Evolutionary conservation across 164 flowering plant genomes (phyloP).

Genomic region (Pachysandra terminalis): DNA sequence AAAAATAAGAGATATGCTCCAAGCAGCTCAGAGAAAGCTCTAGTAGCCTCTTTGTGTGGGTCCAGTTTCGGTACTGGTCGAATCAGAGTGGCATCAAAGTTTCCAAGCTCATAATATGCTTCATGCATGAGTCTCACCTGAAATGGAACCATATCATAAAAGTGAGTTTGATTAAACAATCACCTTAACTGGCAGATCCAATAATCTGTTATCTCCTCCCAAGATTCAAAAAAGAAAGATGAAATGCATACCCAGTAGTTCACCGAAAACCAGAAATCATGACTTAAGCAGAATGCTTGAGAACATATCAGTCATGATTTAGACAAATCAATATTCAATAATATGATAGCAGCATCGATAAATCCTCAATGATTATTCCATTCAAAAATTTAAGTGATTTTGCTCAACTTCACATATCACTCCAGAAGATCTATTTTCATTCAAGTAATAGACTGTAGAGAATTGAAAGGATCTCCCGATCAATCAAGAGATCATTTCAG

Average conservation of each 20-base stretch:
- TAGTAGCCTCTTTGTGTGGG: slow-evolving; percentile 86
- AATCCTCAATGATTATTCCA: not conserved
- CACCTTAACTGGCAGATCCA: too few species aligned
- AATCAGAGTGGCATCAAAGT: too few species aligned
- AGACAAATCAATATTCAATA: not conserved
- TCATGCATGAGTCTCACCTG: slow-evolving; percentile 97
- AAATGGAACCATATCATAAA: too few species aligned
- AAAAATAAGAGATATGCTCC: slow-evolving; percentile 86
- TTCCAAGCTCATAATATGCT: slow-evolving; percentile 93
- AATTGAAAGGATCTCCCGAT: too few species aligned
- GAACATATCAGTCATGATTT: not conserved
- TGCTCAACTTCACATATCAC: too few species aligned
- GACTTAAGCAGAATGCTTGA: not conserved
- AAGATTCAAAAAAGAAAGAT: not conserved
- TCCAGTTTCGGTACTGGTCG: slow-evolving; percentile 91
- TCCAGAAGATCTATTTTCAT: too few species aligned
- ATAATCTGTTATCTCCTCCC: too few species aligned
- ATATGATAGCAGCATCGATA: not conserved
- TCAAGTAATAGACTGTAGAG: too few species aligned
- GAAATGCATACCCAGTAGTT: not conserved
- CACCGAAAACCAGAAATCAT: not conserved
- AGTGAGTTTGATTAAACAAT: too few species aligned
- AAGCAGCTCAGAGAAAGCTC: slow-evolving; percentile 72
- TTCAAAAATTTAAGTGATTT: too few species aligned
- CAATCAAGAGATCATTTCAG: too few species aligned